phyloP scores from a whole-genome alignment of 2,329 filamentous ascomycete species.

The Cryphonectria japonica region DNA sequence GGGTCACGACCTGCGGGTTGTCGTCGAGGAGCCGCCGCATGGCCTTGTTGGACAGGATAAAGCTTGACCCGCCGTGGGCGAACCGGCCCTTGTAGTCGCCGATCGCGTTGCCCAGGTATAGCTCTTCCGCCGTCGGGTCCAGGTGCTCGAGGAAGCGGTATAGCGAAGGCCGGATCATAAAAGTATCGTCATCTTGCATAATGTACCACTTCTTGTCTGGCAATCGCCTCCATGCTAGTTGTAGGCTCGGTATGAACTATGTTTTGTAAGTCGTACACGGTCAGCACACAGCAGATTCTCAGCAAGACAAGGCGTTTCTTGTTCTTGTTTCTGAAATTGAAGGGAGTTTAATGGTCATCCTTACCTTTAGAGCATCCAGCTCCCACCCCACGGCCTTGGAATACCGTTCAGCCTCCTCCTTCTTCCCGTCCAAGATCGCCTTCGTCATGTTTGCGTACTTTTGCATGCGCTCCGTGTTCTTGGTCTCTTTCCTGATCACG shows the following conservation, averaged over 20 bases:
- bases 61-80: slow-evolving; percentile 59
- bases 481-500: slow-evolving; percentile 38
- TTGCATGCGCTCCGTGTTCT: slow-evolving; percentile 40
- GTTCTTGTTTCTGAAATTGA: no score
- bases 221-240: slow-evolving; percentile 53
- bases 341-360: no score
- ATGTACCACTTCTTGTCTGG: slow-evolving; percentile 63
- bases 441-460: slow-evolving; percentile 47
- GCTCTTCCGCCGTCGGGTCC: slow-evolving; percentile 47
- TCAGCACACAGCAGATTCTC: slow-evolving; percentile 3
- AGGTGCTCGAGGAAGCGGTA: slow-evolving; percentile 53
- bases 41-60: slow-evolving; percentile 56
- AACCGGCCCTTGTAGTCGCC: slow-evolving; percentile 60
- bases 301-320: no score
- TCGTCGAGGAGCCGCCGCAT: slow-evolving; percentile 50
- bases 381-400: slow-evolving; percentile 51
- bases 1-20: slow-evolving; percentile 46
- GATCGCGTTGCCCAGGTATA: slow-evolving; percentile 61
- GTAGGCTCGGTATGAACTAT: slow-evolving; percentile 59
- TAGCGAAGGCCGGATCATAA: slow-evolving; percentile 54
- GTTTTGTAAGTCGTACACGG: not conserved
- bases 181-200: slow-evolving; percentile 62
- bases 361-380: slow-evolving; percentile 54
- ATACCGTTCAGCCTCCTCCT: slow-evolving; percentile 42
- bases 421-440: slow-evolving; percentile 44